A percentile compares a stretch with the other conserved stretches of the same genome.
Evolutionary conservation across 495 filamentous ascomycete species (phyloP).

Genomic region (Xylaria scruposa): DNA sequence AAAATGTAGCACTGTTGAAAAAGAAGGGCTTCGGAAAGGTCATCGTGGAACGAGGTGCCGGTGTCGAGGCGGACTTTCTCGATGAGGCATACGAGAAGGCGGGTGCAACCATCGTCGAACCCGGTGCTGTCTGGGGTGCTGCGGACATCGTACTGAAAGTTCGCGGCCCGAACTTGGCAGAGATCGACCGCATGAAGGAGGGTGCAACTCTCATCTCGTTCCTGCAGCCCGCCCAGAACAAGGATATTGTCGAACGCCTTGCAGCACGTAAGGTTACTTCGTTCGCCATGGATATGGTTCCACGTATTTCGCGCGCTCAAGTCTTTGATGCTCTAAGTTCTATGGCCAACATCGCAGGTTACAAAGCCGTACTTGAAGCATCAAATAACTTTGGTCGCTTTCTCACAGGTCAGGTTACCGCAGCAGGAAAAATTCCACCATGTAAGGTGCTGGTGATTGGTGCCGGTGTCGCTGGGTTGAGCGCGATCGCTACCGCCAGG

Average conservation of each 20-base stretch:
- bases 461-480: constrained; percentile 80
- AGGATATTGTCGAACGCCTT: constrained; percentile 68
- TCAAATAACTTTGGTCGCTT: constrained; percentile 84
- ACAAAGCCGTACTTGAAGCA: constrained; percentile 83
- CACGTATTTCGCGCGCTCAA: constrained; percentile 81
- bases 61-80: constrained; percentile 72
- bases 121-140: constrained; percentile 65
- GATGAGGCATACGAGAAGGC: constrained; percentile 74
- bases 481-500: constrained; percentile 79
- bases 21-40: constrained; percentile 81
- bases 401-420: constrained; percentile 82
- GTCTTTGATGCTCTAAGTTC: constrained; percentile 82
- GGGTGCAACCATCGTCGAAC: constrained; percentile 73
- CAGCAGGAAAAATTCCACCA: constrained; percentile 81
- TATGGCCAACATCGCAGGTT: constrained; percentile 88
- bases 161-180: constrained; percentile 69
- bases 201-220: constrained; percentile 76
- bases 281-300: constrained; percentile 88
- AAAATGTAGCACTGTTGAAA: constrained; percentile 75
- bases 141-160: constrained; percentile 83
- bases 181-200: constrained; percentile 65
- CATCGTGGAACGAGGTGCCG: constrained; percentile 75
- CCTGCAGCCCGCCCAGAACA: constrained; percentile 76
- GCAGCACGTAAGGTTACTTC: constrained; percentile 66
- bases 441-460: constrained; percentile 85